These are phyloP conservation scores for Colletotrichum limetticola DNA, from an alignment of 2,329 filamentous ascomycete genomes.

Conservation along the genomic window DNA sequence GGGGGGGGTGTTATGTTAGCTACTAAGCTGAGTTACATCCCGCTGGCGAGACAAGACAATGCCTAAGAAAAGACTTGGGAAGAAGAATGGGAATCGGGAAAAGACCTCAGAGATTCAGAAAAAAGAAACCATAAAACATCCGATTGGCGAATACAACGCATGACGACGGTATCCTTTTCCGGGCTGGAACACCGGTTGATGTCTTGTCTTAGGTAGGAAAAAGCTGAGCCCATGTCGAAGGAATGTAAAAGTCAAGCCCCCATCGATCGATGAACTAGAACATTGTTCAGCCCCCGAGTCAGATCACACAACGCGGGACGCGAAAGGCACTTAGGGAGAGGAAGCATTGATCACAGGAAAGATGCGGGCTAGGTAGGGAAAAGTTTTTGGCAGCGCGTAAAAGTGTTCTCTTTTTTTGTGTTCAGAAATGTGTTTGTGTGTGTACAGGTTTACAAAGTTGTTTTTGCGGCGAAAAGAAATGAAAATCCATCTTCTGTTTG, in stretches of 20 bases:
- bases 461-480: constrained; percentile 19
- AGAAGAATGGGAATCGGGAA: not conserved
- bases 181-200: not conserved
- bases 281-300: not conserved
- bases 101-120: not conserved
- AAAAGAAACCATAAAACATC: not conserved
- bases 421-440: constrained; percentile 12
- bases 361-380: not conserved
- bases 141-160: constrained; percentile 1
- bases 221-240: not conserved
- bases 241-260: not conserved
- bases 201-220: not conserved
- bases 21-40: not conserved
- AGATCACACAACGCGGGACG: not conserved
- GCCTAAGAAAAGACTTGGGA: not conserved
- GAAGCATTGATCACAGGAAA: no score
- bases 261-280: not conserved
- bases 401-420: constrained; percentile 8
- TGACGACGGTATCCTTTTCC: not conserved
- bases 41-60: not conserved
- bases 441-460: constrained; percentile 14
- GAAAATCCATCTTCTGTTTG: constrained; percentile 22
- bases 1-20: not conserved
- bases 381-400: constrained; percentile 19
- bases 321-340: no score